A percentile compares a stretch with the other conserved stretches of the same genome.
Evolutionary conservation across 2,329 filamentous ascomycete species (phyloP).

Genomic region (Epicoccum sorghinum): DNA sequence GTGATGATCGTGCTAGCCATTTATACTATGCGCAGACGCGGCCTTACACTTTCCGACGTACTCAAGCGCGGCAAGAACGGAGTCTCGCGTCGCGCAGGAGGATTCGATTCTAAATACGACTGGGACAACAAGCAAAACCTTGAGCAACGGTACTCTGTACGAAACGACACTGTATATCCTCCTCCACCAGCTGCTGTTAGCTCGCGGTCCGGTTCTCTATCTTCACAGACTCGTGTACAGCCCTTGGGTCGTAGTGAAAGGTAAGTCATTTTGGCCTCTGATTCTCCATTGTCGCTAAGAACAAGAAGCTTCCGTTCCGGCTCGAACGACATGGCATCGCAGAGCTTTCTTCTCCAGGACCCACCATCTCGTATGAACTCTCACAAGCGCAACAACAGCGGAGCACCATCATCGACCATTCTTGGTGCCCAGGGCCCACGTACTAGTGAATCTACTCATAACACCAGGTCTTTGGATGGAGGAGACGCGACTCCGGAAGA

Average conservation of each 20-base stretch:
- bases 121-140: constrained; percentile 37
- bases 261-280: constrained; percentile 15
- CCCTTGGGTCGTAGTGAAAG: constrained; percentile 38
- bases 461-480: constrained; percentile 38
- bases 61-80: constrained; percentile 33
- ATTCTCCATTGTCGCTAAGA: constrained; percentile 6
- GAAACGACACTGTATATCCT: constrained; percentile 32
- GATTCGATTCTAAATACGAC: constrained; percentile 29
- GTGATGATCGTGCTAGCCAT: constrained; percentile 45
- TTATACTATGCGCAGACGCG: constrained; percentile 47
- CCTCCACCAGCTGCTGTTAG: constrained; percentile 29
- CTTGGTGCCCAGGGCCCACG: constrained; percentile 36
- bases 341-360: constrained; percentile 38
- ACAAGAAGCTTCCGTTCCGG: constrained; percentile 26
- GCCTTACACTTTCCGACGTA: constrained; percentile 40
- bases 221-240: constrained; percentile 38
- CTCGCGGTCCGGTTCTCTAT: constrained; percentile 35
- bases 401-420: constrained; percentile 40
- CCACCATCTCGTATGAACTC: constrained; percentile 33
- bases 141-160: constrained; percentile 33
- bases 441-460: constrained; percentile 39
- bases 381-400: constrained; percentile 38
- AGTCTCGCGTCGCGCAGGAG: constrained; percentile 29
- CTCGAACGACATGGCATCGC: constrained; percentile 14
- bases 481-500: constrained; percentile 27